A percentile compares a stretch with the other conserved stretches of the same genome.
Evolutionary conservation across 2,329 filamentous ascomycete species (phyloP).

Genomic region (Byssothecium circinans): DNA sequence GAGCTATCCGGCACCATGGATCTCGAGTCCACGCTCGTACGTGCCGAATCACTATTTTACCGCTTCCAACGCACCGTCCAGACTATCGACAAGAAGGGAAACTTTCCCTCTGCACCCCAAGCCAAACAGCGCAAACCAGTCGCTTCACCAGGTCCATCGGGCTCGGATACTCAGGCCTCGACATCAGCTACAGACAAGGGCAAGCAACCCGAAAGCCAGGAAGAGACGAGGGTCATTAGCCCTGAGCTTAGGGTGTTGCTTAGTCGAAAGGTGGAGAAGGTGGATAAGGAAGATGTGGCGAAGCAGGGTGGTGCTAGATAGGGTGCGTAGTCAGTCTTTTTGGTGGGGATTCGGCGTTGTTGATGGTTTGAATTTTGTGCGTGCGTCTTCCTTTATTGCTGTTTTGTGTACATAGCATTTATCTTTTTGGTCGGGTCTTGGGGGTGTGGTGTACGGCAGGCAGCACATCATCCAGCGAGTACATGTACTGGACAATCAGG

Average conservation of each 20-base stretch:
- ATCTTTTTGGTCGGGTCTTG: too few relatives aligned
- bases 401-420: too few relatives aligned
- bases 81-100: conserved; percentile 86
- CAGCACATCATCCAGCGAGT: too few relatives aligned
- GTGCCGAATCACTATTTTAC: conserved; percentile 85
- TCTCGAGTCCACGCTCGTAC: conserved; percentile 78
- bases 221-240: conserved; percentile 59
- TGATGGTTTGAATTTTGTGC: not conserved
- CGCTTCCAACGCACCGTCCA: conserved; percentile 88
- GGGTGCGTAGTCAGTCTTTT: conserved; percentile 19
- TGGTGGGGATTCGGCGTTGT: not conserved
- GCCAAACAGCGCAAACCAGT: conserved; percentile 53
- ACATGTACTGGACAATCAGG: too few relatives aligned
- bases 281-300: conserved; percentile 48
- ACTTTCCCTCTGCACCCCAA: conserved; percentile 66
- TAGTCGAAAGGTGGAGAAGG: conserved; percentile 60
- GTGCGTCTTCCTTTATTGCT: not conserved
- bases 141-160: conserved; percentile 23
- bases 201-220: conserved; percentile 39
- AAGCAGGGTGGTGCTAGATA: conserved; percentile 46
- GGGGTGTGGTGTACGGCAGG: too few relatives aligned
- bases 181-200: conserved; percentile 36
- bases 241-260: conserved; percentile 64
- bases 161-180: conserved; percentile 24
- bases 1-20: conserved; percentile 94